Evolutionary conservation across 257 asterid species (phyloP), one percentile per base, ranked within the genome.

Genomic region (Linderniella brevidens): DNA sequence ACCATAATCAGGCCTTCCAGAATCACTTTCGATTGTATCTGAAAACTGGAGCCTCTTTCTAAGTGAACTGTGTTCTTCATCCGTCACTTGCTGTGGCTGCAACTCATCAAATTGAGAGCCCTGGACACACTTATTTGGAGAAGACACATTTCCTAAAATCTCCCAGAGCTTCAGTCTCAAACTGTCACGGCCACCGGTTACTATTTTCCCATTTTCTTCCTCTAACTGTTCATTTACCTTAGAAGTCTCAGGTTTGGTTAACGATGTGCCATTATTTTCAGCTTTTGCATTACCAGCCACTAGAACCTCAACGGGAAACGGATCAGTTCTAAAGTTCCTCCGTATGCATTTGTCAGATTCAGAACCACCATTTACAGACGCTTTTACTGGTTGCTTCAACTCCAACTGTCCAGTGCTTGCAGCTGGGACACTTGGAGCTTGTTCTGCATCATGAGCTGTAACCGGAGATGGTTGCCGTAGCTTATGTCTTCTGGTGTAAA

Each of bases 11-110:
- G 57, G 70, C 20, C 52, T 61, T 53, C 77, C 74, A 37, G 97
- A 74, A 71, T 82, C 92, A 58, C 73, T 75, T 77, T 82, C 94
- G 58, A 86, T 86, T 43, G 92, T 72, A 58, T 86, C 97, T 13
- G 93, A 79, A 58, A 55, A 66, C 55, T 41, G 77, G 63, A 56
- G 69, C 36, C 60, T 59, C 68, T 61, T 76, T 37, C 36, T 60
- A 42, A 37, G 55, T 54, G 67, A 71, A 54, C 56, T 35, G 55
- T 56, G 59, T 46, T 63, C 63, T 46, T 42, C 56, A 43, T 58
- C 64, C 55, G 51, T 57, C 62, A 62, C 62, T 48, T 55, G 56
- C 50, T 61, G 55, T 56, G 62, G 67, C 45, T 70, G 62, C 46
- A 61, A 42, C 55, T 62, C 58, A 49, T 50, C 66, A 49, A 57